These are phyloP conservation scores for Talaromyces liani DNA, from an alignment of 495 filamentous ascomycete species.

Conservation along the genomic window DNA sequence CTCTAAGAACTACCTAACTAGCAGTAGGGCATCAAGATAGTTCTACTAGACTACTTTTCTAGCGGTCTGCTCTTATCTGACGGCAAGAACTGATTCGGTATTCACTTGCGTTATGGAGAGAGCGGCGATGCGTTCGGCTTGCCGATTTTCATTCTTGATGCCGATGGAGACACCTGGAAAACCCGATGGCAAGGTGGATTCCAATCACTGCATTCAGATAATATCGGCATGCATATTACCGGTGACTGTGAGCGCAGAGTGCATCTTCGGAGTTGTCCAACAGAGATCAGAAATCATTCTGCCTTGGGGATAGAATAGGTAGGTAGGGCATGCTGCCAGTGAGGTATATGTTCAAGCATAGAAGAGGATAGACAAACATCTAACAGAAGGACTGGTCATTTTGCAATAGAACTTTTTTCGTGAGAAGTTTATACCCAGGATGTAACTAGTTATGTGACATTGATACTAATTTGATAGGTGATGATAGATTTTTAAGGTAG, in stretches of 20 bases:
- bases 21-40: neutral
- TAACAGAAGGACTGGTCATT: neutral
- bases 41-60: neutral
- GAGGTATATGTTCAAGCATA: neutral
- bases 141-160: neutral
- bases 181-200: neutral
- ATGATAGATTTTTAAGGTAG: neutral
- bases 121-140: neutral
- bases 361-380: neutral
- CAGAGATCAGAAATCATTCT: neutral
- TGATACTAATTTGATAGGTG: too few species aligned
- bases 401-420: too few species aligned
- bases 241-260: neutral
- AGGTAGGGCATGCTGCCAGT: neutral
- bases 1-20: neutral
- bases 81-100: neutral
- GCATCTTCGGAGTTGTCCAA: neutral
- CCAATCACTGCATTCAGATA: neutral
- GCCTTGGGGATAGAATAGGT: neutral
- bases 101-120: neutral
- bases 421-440: too few species aligned
- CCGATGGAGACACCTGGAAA: neutral
- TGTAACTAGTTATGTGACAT: too few species aligned
- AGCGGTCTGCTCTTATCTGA: neutral
- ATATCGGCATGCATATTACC: neutral